Percentiles rank a stretch among this genome's conserved stretches.
These are phyloP conservation scores for Fusarium chaquense DNA, from an alignment of 2,329 filamentous ascomycete genomes.

Conservation along the genomic window DNA sequence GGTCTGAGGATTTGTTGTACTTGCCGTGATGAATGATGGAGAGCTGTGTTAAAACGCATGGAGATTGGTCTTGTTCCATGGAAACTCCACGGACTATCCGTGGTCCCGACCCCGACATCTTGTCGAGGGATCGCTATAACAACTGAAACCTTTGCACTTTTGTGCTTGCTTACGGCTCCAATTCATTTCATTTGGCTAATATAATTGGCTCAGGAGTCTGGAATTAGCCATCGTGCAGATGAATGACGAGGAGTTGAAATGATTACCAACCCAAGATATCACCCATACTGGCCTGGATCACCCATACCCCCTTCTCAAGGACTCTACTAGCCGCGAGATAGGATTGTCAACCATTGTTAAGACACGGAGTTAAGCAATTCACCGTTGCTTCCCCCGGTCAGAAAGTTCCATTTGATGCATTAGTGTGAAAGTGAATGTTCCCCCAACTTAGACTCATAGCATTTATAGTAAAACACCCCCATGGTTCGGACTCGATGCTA, in stretches of 20 bases:
- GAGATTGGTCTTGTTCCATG: constrained; percentile 23
- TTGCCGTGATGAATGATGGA: constrained; percentile 10
- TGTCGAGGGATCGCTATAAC: constrained; percentile 17
- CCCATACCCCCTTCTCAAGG: constrained; percentile 9
- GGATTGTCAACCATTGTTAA: neutral
- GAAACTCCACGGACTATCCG: constrained; percentile 44
- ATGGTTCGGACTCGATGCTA: neutral
- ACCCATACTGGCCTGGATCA: constrained; percentile 6
- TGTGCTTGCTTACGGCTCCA: constrained; percentile 6
- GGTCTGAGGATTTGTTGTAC: neutral
- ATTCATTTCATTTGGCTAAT: neutral
- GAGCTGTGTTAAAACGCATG: constrained; percentile 27
- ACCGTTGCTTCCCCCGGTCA: constrained; percentile 5
- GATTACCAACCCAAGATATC: constrained; percentile 5
- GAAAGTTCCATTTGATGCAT: constrained; percentile 10
- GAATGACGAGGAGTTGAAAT: neutral
- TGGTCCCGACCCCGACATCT: constrained; percentile 25
- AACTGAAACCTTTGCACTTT: neutral
- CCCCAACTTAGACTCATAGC: neutral
- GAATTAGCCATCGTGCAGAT: constrained; percentile 1
- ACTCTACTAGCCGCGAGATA: constrained; percentile 7
- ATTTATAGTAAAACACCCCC: constrained; percentile 20
- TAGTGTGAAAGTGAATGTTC: constrained; percentile 11
- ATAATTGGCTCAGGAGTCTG: constrained; percentile 6
- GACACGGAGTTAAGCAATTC: constrained; percentile 33